Percentiles rank a stretch among this genome's conserved stretches.
Conservation (phyloP, 139 green algal species). For the Picochlorum sp. region DNA sequence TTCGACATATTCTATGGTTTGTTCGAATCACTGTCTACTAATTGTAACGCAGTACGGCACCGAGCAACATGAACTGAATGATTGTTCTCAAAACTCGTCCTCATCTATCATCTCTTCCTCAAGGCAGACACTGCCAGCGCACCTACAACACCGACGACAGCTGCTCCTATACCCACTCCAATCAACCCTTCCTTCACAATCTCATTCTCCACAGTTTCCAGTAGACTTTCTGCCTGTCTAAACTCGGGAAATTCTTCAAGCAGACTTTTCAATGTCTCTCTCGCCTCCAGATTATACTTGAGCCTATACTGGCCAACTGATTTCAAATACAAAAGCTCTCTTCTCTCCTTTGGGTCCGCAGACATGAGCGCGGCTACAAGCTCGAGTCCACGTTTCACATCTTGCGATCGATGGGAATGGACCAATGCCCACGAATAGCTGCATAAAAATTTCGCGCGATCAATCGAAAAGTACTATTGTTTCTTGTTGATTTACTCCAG, state of each 20-base stretch:
- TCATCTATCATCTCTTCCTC: too few species aligned
- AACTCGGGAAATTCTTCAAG: slow-evolving; percentile 4
- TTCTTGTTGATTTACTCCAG: too few species aligned
- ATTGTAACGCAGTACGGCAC: too few species aligned
- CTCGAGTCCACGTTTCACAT: background rate
- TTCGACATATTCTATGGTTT: too few species aligned
- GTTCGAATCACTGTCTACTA: too few species aligned
- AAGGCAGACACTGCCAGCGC: background rate
- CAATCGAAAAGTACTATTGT: too few species aligned
- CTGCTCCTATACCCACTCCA: background rate
- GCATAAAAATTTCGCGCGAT: background rate
- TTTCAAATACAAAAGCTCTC: slow-evolving; percentile 7
- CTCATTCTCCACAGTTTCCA: slow-evolving; percentile 8
- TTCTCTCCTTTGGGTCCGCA: background rate
- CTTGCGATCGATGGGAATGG: background rate
- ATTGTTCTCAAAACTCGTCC: too few species aligned
- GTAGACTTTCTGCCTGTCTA: background rate
- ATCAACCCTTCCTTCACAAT: slow-evolving; percentile 9
- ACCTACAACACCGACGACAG: background rate
- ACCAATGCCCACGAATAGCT: background rate
- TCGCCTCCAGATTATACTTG: background rate
- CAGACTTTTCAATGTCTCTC: background rate
- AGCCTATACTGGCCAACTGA: background rate
- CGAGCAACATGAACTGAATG: too few species aligned
- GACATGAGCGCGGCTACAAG: background rate